Evolutionary conservation across 129 eudicot genomes (phyloP).

Genomic region (Flaveria sonorensis): DNA sequence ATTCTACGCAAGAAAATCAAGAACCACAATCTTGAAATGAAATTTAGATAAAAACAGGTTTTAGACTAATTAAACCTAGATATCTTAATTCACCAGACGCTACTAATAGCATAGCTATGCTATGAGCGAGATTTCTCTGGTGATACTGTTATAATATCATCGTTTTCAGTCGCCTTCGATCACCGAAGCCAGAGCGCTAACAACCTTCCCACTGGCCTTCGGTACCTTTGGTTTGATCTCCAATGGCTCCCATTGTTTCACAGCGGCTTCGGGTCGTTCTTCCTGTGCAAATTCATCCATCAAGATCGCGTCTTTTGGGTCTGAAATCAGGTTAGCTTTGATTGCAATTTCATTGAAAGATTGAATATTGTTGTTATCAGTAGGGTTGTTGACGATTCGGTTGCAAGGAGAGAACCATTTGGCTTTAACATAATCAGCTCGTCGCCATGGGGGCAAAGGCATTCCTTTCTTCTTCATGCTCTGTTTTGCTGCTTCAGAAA

Average conservation of each 20-base stretch:
- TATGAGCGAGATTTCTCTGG: too few relatives aligned
- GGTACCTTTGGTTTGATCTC: slow-evolving; percentile 46
- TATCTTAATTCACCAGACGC: too few relatives aligned
- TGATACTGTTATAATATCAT: slow-evolving; percentile 6
- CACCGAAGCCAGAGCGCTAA: slow-evolving; percentile 64
- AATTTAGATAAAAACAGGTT: slow-evolving; percentile 7
- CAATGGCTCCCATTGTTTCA: slow-evolving; percentile 44
- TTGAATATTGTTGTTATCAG: slow-evolving; percentile 1
- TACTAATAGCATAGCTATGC: too few relatives aligned
- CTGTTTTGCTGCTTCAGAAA: slow-evolving; percentile 72
- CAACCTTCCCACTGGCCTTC: slow-evolving; percentile 43
- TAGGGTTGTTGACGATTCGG: slow-evolving; percentile 18
- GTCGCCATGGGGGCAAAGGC: slow-evolving; percentile 94
- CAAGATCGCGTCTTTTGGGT: slow-evolving; percentile 29
- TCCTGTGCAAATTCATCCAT: slow-evolving; percentile 15
- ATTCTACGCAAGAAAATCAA: slow-evolving; percentile 18
- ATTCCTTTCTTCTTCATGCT: slow-evolving; percentile 87
- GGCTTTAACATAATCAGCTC: slow-evolving; percentile 78
- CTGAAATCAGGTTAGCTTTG: slow-evolving; percentile 7
- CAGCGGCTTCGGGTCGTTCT: slow-evolving; percentile 14
- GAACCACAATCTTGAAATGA: slow-evolving; percentile 30
- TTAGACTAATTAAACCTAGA: slow-evolving; percentile 18
- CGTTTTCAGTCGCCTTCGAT: slow-evolving; percentile 46
- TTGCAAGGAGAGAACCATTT: slow-evolving; percentile 83
- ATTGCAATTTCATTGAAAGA: neutral